Base-by-base conservation (phyloP, 1,284 basidiomycete genomes). In the Schizophyllum amplum region DNA sequence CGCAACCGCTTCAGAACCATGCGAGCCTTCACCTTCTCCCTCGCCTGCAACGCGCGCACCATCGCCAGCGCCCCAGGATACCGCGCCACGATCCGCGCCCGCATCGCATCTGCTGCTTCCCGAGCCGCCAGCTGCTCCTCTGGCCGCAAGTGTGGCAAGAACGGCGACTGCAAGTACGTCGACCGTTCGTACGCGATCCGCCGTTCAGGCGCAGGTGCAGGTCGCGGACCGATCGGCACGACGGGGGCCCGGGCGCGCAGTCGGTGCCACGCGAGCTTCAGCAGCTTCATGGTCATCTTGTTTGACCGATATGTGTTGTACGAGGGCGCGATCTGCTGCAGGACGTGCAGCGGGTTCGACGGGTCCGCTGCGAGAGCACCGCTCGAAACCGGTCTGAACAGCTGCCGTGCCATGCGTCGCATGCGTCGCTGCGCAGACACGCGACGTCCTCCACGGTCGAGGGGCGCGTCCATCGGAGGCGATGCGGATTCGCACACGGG, bases 251-350 rank as follows among this genome's bases (percentile, higher is more conserved):
- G 87, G n/a, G 72, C 66, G 60, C 72, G 70, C 33, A 90, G 72
- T 49, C 75, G 74, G 15, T 67, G 64, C 22, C 84, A 63, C 5
- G 75, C 78, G 3, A 69, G 64, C 25, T 75, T 66, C 48, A 90
- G 67, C 13, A 81, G 63, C 4, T 71, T 66, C 24, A 87, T 65
- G 5, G 80, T 75, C 33, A 72, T 71, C 22, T 62, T 66, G 64
- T 87, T 84, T n/a, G 84, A 81, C 53, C 73, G 74, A 87, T 86
- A 90, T 50, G 74, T 66, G 58, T 81, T 78, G 82, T 84, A 86
- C 20, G 77, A 69, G 4, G 84, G 85, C 3, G 83, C 78, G 56
- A 86, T 74, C 59, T 82, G 78, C 61, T 84, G 79, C 7, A 89
- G 72, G 21, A 85, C 67, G 59, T 83, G 75, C 46, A 91, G 69